Conservation (phyloP, 768 basidiomycete species). For the Lentinula detonsa region DNA sequence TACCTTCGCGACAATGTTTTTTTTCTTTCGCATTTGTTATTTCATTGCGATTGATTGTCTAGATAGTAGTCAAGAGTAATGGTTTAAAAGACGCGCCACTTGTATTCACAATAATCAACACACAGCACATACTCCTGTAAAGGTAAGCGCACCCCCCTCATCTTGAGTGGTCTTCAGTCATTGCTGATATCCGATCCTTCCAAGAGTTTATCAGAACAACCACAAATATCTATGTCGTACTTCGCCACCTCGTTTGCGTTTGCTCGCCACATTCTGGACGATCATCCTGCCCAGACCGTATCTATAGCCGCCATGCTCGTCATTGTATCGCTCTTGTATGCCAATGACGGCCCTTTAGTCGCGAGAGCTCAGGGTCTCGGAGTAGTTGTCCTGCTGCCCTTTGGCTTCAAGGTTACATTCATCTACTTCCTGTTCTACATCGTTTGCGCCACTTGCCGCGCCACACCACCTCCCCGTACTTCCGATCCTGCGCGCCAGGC, state of each 20-base stretch:
- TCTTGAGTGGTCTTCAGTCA: too few relatives aligned
- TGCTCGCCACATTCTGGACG: not conserved
- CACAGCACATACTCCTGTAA: too few relatives aligned
- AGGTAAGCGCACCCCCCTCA: too few relatives aligned
- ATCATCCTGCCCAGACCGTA: not conserved
- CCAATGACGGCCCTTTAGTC: not conserved
- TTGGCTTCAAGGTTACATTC: not conserved
- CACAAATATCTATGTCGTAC: not conserved
- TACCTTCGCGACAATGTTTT: too few relatives aligned
- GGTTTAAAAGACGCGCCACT: too few relatives aligned
- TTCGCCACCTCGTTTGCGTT: not conserved
- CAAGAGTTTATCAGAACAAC: too few relatives aligned
- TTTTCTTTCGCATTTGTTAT: too few relatives aligned
- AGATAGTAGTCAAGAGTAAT: too few relatives aligned
- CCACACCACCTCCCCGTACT: not conserved
- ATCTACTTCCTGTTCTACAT: not conserved
- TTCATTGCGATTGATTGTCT: too few relatives aligned
- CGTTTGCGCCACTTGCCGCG: not conserved
- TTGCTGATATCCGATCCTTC: too few relatives aligned
- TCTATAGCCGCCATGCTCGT: not conserved
- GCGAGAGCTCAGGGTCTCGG: not conserved
- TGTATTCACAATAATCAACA: too few relatives aligned
- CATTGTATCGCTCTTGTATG: not conserved
- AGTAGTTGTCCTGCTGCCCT: not conserved
- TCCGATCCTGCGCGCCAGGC: not conserved